Evolutionary conservation across 345 rosid species (phyloP).

Genomic region (Citrus glauca): DNA sequence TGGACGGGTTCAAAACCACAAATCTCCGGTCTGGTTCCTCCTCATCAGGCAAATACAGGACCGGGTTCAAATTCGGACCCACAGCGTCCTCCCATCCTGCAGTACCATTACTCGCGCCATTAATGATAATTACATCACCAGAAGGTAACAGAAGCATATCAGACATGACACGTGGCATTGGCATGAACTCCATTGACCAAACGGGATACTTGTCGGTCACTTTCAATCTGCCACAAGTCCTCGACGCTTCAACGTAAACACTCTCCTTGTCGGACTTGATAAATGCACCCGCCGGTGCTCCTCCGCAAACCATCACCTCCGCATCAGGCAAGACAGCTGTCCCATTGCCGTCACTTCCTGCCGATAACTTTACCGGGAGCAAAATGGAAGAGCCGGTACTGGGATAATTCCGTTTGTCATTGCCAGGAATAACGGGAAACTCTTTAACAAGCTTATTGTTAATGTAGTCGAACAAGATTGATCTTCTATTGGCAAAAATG

Average conservation of each 20-base stretch:
- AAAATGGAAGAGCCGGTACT: constrained; percentile 80
- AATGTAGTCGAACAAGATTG: constrained; percentile 52
- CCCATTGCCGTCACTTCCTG: not conserved
- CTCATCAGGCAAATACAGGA: constrained; percentile 51
- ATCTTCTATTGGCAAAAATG: constrained; percentile 69
- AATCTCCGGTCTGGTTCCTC: constrained; percentile 50
- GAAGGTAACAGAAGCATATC: constrained; percentile 68
- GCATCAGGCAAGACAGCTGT: constrained; percentile 24
- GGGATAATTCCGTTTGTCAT: constrained; percentile 67
- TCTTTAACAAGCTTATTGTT: constrained; percentile 43
- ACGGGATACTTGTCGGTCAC: constrained; percentile 54
- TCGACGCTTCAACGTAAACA: constrained; percentile 53
- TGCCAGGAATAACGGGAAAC: constrained; percentile 62
- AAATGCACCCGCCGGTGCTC: constrained; percentile 58
- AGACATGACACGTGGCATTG: constrained; percentile 65
- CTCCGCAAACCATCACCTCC: constrained; percentile 83
- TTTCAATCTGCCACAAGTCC: constrained; percentile 63
- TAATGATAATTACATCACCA: constrained; percentile 59
- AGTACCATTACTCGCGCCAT: constrained; percentile 71
- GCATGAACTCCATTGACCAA: constrained; percentile 85
- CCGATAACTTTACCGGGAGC: constrained; percentile 52
- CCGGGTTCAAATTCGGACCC: constrained; percentile 63
- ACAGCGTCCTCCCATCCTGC: constrained; percentile 81
- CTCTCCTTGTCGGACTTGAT: constrained; percentile 31
- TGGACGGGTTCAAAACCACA: constrained; percentile 41